Percentiles rank a stretch among this genome's conserved stretches.
Conservation (phyloP, 1,284 basidiomycete genomes). For the Abortiporus biennis region DNA sequence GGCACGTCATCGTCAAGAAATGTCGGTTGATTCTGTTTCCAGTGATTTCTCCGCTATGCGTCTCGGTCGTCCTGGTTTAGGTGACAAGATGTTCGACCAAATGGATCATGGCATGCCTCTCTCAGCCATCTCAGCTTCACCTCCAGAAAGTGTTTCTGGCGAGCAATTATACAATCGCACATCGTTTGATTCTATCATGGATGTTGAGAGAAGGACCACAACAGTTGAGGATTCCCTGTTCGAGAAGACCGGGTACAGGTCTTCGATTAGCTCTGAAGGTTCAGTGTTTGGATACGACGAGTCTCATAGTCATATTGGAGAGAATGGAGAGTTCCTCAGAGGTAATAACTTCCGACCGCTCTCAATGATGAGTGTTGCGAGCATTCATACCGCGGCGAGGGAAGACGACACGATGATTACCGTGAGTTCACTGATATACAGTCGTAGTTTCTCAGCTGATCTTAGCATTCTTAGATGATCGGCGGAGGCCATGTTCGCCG, state of each 20-base stretch:
- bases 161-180: slow-evolving; percentile 25
- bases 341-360: slow-evolving; percentile 51
- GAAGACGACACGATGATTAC: slow-evolving; percentile 80
- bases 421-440: slow-evolving; percentile 37
- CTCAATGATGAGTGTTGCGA: slow-evolving; percentile 53
- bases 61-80: slow-evolving; percentile 68
- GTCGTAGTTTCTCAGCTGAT: slow-evolving; percentile 1
- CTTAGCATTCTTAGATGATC: slow-evolving; percentile 48
- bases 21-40: slow-evolving; percentile 57
- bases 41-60: slow-evolving; percentile 58
- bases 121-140: slow-evolving; percentile 64
- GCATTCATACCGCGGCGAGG: slow-evolving; percentile 42
- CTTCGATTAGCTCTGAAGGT: slow-evolving; percentile 44
- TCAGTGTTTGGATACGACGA: slow-evolving; percentile 60
- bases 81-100: slow-evolving; percentile 85
- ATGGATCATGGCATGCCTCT: slow-evolving; percentile 54
- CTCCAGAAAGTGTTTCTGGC: slow-evolving; percentile 37
- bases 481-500: slow-evolving; percentile 69
- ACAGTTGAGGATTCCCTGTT: slow-evolving; percentile 57
- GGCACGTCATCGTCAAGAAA: slow-evolving; percentile 54
- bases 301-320: slow-evolving; percentile 23
- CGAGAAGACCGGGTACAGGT: slow-evolving; percentile 50
- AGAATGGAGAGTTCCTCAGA: slow-evolving; percentile 13
- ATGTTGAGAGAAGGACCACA: slow-evolving; percentile 34
- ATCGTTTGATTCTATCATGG: slow-evolving; percentile 61